Base-by-base conservation (phyloP, 2,329 filamentous ascomycete species). In the Gaeumannomyces tritici region DNA sequence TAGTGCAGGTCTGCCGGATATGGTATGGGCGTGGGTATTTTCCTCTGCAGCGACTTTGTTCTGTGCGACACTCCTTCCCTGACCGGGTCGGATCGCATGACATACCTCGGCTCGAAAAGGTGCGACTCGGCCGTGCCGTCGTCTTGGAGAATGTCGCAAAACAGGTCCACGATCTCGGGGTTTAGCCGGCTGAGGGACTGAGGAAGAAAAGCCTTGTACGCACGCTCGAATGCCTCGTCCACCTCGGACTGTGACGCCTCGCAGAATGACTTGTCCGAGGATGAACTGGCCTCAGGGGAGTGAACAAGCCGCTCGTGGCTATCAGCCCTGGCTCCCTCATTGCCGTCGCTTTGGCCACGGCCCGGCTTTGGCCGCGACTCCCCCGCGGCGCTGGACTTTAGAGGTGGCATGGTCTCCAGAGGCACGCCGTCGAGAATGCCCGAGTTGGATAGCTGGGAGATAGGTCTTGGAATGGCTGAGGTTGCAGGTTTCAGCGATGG, bases 61-160 rank as follows among this genome's bases (percentile, higher is more conserved):
- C 55, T 55, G 27, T 61, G 47, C 3, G 60, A 57, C n/a, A 57
- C 33, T 15, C 60, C 60, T 28, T 57, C 54, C 21, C 60, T 54
- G 27, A 61, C 60, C 55, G 54, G 35, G 55, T 61, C 33, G 12
- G 31, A 70, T 51, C 65, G 71, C 21, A 64, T 65, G 8, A 79
- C 66, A 1, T 70, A 68, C 28, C 71, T 68, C 15, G 77, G 80
- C 54, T 79, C 75, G 2, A 82, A 70, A 54, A 79, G 67, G 65
- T 80, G 79, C 18, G 73, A 74, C 68, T 87, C 84, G 8, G 69
- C 73, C 7, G 80, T 85, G 8, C 73, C 71, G 65, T 88, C 84
- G 61, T 83, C 77, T 67, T 85, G 79, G 21, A 87, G 76, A 3
- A 85, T 74, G 67, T 87, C 80, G 66, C 84, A 87, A 26, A 88